Conservation (phyloP, 148 eudicot genomes). For the Salicornia ramosissima region DNA sequence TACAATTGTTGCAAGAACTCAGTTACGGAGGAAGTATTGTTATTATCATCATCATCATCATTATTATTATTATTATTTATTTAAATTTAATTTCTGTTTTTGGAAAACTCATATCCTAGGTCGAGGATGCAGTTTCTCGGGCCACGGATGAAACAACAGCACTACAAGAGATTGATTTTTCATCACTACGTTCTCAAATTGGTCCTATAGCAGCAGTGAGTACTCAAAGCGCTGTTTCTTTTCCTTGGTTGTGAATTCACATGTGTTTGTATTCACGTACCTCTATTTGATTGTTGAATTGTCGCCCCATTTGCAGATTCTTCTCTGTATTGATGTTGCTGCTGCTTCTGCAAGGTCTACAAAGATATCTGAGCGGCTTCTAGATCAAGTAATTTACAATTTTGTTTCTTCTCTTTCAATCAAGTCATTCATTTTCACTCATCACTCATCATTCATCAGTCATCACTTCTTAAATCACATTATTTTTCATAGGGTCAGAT, state of each 20-base stretch:
- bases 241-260: background rate
- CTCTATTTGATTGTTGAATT: background rate
- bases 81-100: background rate
- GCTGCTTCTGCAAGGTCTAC: slow-evolving; percentile 69
- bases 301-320: slow-evolving; percentile 44
- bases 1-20: too few relatives aligned
- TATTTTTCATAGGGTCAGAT: too few relatives aligned
- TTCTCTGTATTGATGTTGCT: slow-evolving; percentile 92
- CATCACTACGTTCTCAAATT: slow-evolving; percentile 69
- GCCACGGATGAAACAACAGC: slow-evolving; percentile 69
- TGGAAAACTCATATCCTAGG: slow-evolving; percentile 32
- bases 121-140: slow-evolving; percentile 84
- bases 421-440: too few relatives aligned
- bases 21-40: too few relatives aligned
- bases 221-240: background rate
- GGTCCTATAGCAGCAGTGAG: slow-evolving; percentile 88
- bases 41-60: too few relatives aligned
- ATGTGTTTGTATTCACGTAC: background rate
- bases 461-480: too few relatives aligned
- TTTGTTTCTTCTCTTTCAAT: too few relatives aligned
- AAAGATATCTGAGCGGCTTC: slow-evolving; percentile 61
- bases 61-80: too few relatives aligned
- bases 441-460: too few relatives aligned
- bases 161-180: slow-evolving; percentile 77
- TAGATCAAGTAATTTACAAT: slow-evolving; percentile 57